Conservation (phyloP, 768 basidiomycete genomes). For the Boletus rubroflammeus region DNA sequence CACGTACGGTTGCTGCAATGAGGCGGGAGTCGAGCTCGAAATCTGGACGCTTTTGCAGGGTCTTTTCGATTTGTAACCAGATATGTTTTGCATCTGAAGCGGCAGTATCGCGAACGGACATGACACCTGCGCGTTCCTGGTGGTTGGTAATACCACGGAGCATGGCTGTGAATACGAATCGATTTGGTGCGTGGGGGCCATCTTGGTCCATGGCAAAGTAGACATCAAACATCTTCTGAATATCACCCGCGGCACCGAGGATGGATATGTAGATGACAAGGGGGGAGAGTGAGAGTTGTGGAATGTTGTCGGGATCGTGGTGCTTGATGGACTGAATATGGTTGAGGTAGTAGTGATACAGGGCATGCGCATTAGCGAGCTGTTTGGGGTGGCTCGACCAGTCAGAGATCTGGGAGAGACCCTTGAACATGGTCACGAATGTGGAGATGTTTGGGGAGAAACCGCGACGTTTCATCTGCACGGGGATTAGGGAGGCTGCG, state of each 20-base stretch:
- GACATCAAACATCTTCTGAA: constrained; percentile 72
- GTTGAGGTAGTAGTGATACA: constrained; percentile 57
- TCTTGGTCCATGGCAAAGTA: constrained; percentile 64
- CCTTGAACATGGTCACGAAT: constrained; percentile 66
- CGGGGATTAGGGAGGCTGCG: constrained; percentile 1
- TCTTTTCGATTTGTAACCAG: constrained; percentile 64
- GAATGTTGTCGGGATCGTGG: constrained; percentile 42
- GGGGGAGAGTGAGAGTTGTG: constrained; percentile 46
- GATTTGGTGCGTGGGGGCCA: constrained; percentile 59
- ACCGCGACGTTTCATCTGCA: constrained; percentile 81
- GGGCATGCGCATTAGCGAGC: constrained; percentile 52
- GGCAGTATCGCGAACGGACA: constrained; percentile 35
- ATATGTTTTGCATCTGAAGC: constrained; percentile 68
- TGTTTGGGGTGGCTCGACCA: constrained; percentile 61
- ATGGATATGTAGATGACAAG: constrained; percentile 63
- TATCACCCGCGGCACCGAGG: constrained; percentile 54
- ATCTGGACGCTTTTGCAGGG: constrained; percentile 41
- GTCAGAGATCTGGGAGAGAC: constrained; percentile 56
- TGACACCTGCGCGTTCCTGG: constrained; percentile 17
- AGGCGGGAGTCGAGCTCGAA: constrained; percentile 53
- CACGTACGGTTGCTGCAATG: constrained; percentile 49
- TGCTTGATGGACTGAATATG: constrained; percentile 49
- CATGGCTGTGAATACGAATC: constrained; percentile 62
- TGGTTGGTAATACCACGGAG: constrained; percentile 45
- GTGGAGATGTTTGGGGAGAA: constrained; percentile 67